Evolutionary conservation across 352 stramenopile species (phyloP).

Genomic region (Pythium periplocum): DNA sequence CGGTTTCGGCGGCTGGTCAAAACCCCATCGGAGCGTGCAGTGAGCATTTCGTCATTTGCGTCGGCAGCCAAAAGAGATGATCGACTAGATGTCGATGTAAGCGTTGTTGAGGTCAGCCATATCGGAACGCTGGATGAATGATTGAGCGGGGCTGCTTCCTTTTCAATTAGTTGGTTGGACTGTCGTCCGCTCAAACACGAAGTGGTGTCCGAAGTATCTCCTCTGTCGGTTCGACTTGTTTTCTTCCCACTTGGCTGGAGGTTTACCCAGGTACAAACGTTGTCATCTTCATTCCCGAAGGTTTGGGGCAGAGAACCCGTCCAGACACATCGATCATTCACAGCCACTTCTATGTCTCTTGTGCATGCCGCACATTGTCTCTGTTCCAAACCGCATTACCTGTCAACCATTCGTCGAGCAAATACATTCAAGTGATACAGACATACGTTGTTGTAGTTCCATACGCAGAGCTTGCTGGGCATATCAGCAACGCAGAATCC

Average conservation of each 20-base stretch:
- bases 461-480: slow-evolving; percentile 68
- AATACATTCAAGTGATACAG: background rate
- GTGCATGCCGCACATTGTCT: slow-evolving; percentile 41
- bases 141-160: no score
- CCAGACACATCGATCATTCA: slow-evolving; percentile 61
- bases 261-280: slow-evolving; percentile 63
- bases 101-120: slow-evolving; percentile 12
- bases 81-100: background rate
- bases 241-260: slow-evolving; percentile 22
- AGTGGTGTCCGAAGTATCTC: background rate
- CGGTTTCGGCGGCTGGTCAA: slow-evolving; percentile 14
- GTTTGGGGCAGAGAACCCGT: slow-evolving; percentile 69
- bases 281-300: slow-evolving; percentile 63
- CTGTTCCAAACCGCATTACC: slow-evolving; percentile 4
- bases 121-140: slow-evolving; percentile 7
- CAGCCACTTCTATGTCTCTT: slow-evolving; percentile 61
- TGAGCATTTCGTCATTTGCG: slow-evolving; percentile 7
- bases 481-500: slow-evolving; percentile 32
- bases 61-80: slow-evolving; percentile 1
- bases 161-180: no score
- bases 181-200: no score
- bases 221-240: slow-evolving; percentile 10
- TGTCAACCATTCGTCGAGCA: background rate
- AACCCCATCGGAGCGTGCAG: background rate
- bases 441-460: slow-evolving; percentile 80